Evolutionary conservation across 2,329 filamentous ascomycete species (phyloP).

Genomic region (Xylariaceae sp.): DNA sequence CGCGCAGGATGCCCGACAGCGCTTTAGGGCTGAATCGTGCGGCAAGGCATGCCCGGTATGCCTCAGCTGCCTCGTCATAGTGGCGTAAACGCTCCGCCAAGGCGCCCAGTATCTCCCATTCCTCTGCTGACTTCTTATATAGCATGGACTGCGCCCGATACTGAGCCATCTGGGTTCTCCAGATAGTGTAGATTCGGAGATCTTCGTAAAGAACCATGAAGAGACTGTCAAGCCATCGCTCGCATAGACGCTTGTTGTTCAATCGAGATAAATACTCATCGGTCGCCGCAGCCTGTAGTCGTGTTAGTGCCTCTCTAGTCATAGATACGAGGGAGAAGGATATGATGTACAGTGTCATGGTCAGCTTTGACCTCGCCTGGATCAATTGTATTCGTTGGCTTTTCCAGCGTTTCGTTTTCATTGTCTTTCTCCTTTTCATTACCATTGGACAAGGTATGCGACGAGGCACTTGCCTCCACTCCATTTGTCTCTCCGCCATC

Average conservation of each 20-base stretch:
- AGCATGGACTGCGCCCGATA: conserved; percentile 88
- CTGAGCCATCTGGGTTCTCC: conserved; percentile 96
- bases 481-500: conserved; percentile 33
- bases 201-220: conserved; percentile 99
- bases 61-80: conserved; percentile 83
- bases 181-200: conserved; percentile 96
- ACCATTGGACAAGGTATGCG: conserved; percentile 37
- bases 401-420: conserved; percentile 54
- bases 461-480: conserved; percentile 32
- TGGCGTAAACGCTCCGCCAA: conserved; percentile 91
- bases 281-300: conserved; percentile 51
- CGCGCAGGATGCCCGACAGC: conserved; percentile 73
- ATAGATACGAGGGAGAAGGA: not conserved
- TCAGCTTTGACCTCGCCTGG: conserved; percentile 73
- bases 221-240: conserved; percentile 95
- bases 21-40: conserved; percentile 92
- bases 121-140: conserved; percentile 93
- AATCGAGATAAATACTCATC: conserved; percentile 80
- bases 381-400: conserved; percentile 72
- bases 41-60: conserved; percentile 80
- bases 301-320: conserved; percentile 20
- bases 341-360: conserved; percentile 29
- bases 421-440: conserved; percentile 32
- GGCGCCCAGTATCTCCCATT: conserved; percentile 96
- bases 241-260: conserved; percentile 94